These are phyloP conservation scores for Polyporus arcularius DNA, from an alignment of 768 basidiomycete genomes.

Conservation along the genomic window DNA sequence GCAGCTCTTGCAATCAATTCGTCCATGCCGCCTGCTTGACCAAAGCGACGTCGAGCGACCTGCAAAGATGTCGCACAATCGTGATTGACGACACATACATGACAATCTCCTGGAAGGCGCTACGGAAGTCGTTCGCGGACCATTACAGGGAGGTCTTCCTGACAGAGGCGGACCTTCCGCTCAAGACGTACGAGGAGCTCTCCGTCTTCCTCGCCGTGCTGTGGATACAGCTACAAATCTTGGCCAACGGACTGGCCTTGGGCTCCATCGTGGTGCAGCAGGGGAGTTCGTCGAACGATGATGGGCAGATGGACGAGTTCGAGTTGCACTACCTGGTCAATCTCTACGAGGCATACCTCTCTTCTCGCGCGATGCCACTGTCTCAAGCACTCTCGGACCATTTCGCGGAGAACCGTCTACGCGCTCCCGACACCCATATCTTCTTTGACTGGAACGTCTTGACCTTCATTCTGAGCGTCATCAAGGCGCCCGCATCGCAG, in stretches of 20 bases:
- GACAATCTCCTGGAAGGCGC: constrained; percentile 49
- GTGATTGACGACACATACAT: constrained; percentile 47
- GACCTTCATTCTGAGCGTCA: constrained; percentile 57
- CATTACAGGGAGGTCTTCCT: constrained; percentile 49
- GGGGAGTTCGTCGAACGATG: constrained; percentile 16
- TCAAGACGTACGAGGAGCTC: constrained; percentile 67
- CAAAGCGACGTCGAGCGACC: constrained; percentile 23
- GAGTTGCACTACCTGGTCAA: constrained; percentile 58
- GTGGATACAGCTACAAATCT: constrained; percentile 66
- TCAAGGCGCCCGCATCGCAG: constrained; percentile 42
- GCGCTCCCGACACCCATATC: constrained; percentile 45
- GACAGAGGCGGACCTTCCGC: constrained; percentile 46
- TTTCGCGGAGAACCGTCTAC: constrained; percentile 47
- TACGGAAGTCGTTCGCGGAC: constrained; percentile 59
- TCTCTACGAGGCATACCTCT: constrained; percentile 53
- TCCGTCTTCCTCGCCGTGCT: constrained; percentile 60
- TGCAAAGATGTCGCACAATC: constrained; percentile 43
- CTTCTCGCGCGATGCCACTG: constrained; percentile 40
- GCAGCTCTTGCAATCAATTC: constrained; percentile 60
- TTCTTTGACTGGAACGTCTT: constrained; percentile 72
- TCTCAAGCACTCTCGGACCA: constrained; percentile 56
- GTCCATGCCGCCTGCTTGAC: constrained; percentile 55
- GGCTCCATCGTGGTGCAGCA: constrained; percentile 63
- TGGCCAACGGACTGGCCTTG: constrained; percentile 64
- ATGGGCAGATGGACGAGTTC: constrained; percentile 48